Evolutionary conservation across 257 asterid species (phyloP).

Genomic region (Solanum chaucha): DNA sequence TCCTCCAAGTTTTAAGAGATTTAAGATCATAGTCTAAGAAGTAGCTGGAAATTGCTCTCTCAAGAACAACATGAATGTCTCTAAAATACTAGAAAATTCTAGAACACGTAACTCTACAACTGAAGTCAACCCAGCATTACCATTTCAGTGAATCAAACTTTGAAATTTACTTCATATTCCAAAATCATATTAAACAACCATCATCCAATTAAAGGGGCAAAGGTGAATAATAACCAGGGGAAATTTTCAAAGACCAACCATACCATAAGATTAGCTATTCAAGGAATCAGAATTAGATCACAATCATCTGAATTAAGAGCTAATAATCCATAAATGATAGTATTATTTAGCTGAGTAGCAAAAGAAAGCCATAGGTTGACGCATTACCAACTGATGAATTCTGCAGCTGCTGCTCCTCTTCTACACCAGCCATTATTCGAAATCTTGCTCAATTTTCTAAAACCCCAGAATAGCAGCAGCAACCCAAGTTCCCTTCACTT

Average conservation of each 20-base stretch:
- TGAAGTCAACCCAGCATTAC: not conserved
- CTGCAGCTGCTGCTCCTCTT: constrained; percentile 12
- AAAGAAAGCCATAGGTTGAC: not conserved
- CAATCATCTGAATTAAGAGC: not conserved
- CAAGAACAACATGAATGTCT: not conserved
- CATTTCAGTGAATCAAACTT: not conserved
- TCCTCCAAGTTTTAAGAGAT: not conserved
- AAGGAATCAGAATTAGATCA: not conserved
- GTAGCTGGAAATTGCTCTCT: not conserved
- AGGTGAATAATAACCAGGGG: not conserved
- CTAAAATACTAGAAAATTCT: not conserved
- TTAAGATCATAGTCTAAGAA: not conserved
- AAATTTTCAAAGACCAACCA: not conserved
- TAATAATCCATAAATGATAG: not conserved
- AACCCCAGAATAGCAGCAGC: not conserved
- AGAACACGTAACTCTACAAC: not conserved
- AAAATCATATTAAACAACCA: not conserved
- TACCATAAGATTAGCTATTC: not conserved
- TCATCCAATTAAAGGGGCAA: not conserved
- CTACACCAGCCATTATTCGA: constrained; percentile 43
- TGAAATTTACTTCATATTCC: not conserved
- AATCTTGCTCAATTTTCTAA: constrained; percentile 2
- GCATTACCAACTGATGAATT: constrained; percentile 31
- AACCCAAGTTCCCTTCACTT: not conserved
- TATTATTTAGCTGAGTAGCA: not conserved